These are phyloP conservation scores for Trichosporon faecale DNA, from an alignment of 1,284 basidiomycete species.

Conservation along the genomic window DNA sequence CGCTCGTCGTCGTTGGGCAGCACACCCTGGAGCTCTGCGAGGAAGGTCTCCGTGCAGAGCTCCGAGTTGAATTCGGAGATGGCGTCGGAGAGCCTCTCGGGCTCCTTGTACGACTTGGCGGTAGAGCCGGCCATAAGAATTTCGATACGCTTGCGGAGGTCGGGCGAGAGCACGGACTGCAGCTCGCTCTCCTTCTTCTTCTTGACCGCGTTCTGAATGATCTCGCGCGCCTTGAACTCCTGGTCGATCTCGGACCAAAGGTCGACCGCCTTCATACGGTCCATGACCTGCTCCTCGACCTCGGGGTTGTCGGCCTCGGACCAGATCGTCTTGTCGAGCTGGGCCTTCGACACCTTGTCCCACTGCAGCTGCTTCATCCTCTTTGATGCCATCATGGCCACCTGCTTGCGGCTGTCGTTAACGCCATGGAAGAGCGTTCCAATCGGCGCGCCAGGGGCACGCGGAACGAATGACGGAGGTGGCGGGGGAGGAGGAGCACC, in stretches of 20 bases:
- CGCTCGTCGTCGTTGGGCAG: conserved; percentile 88
- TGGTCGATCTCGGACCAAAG: conserved; percentile 97
- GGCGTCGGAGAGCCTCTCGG: conserved; percentile 76
- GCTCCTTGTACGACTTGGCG: conserved; percentile 65
- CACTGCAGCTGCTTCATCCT: conserved; percentile 99
- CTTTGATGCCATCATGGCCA: conserved; percentile 74
- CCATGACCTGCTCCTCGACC: conserved; percentile 68
- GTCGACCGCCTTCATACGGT: conserved; percentile 74
- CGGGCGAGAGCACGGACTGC: conserved; percentile 82
- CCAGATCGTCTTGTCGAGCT: conserved; percentile 86
- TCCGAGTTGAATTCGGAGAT: conserved; percentile 81
- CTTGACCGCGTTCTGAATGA: conserved; percentile 61
- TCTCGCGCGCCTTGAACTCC: conserved; percentile 95
- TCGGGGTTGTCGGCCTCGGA: conserved; percentile 64
- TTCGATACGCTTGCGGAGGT: conserved; percentile 87
- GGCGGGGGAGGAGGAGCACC: conserved; percentile 17
- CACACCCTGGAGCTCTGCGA: conserved; percentile 79
- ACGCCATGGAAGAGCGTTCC: conserved; percentile 40
- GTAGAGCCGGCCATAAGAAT: conserved; percentile 75
- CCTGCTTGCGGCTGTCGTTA: conserved; percentile 68
- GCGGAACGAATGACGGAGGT: conserved; percentile 27
- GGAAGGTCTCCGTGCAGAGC: conserved; percentile 79
- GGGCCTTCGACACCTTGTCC: conserved; percentile 85
- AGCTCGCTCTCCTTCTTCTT: conserved; percentile 76
- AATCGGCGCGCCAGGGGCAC: conserved; percentile 42